These are phyloP conservation scores for Nematocida displodere DNA, from an alignment of 371 early-diverging fungal species.

Conservation along the genomic window DNA sequence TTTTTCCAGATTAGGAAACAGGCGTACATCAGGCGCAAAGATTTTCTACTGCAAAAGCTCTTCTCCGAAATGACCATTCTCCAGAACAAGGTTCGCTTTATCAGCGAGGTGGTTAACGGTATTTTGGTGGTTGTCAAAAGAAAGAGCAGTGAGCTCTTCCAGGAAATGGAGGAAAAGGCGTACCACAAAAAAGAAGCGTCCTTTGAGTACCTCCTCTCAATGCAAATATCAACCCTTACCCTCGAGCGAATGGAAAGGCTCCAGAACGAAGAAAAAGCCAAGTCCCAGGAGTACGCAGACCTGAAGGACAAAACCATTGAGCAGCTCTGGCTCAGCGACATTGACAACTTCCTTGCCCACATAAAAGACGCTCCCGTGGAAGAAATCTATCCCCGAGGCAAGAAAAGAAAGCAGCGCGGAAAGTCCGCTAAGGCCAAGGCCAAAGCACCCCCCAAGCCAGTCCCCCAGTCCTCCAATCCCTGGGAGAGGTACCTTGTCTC, in stretches of 20 bases:
- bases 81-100: conserved; percentile 84
- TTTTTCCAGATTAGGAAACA: conserved; percentile 79
- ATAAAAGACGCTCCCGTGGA: not conserved
- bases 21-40: conserved; percentile 84
- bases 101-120: conserved; percentile 78
- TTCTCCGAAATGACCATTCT: conserved; percentile 71
- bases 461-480: not conserved
- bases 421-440: not conserved
- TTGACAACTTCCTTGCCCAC: conserved; percentile 64
- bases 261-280: conserved; percentile 70
- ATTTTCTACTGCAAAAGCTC: conserved; percentile 71
- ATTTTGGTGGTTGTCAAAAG: conserved; percentile 77
- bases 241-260: conserved; percentile 78
- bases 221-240: conserved; percentile 85
- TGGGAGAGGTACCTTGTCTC: not conserved
- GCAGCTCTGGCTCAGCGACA: conserved; percentile 81
- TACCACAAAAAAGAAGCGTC: conserved; percentile 70
- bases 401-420: conserved; percentile 14
- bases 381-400: not conserved
- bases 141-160: conserved; percentile 72
- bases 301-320: conserved; percentile 70
- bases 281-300: conserved; percentile 70
- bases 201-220: conserved; percentile 83
- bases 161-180: conserved; percentile 71
- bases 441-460: not conserved